These are phyloP conservation scores for Pichia sp. DNA, from an alignment of 1,139 yeast genomes.

Conservation along the genomic window DNA sequence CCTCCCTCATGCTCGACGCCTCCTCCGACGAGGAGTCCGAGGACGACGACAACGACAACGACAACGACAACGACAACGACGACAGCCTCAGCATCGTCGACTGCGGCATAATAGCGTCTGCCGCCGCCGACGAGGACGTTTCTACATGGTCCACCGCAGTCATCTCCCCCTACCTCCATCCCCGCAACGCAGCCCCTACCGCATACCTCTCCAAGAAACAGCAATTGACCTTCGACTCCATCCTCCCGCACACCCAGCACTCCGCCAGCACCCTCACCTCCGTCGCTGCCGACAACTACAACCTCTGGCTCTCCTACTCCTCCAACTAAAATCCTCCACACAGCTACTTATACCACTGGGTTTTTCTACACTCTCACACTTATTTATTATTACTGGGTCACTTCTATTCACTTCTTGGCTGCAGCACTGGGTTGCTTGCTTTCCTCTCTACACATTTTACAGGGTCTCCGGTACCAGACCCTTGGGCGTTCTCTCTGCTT, in stretches of 20 bases:
- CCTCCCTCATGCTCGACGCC: constrained; percentile 7
- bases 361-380: no score
- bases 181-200: neutral
- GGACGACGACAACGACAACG: constrained; percentile 9
- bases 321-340: neutral
- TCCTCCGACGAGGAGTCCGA: constrained; percentile 13
- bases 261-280: constrained; percentile 3
- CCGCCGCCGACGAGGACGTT: neutral
- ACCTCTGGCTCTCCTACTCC: constrained; percentile 15
- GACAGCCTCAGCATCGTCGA: constrained; percentile 2
- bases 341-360: neutral
- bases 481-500: neutral
- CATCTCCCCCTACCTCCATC: constrained; percentile 2
- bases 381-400: no score
- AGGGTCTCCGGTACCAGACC: neutral
- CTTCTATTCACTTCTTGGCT: neutral
- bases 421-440: constrained; percentile 1
- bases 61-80: constrained; percentile 9
- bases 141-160: neutral
- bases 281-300: constrained; percentile 14
- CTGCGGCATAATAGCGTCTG: neutral
- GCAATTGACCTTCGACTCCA: constrained; percentile 12
- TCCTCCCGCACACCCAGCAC: constrained; percentile 1
- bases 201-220: neutral
- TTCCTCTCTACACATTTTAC: neutral